Conservation (phyloP, 345 rosid species). For the Cardamine occulta region DNA sequence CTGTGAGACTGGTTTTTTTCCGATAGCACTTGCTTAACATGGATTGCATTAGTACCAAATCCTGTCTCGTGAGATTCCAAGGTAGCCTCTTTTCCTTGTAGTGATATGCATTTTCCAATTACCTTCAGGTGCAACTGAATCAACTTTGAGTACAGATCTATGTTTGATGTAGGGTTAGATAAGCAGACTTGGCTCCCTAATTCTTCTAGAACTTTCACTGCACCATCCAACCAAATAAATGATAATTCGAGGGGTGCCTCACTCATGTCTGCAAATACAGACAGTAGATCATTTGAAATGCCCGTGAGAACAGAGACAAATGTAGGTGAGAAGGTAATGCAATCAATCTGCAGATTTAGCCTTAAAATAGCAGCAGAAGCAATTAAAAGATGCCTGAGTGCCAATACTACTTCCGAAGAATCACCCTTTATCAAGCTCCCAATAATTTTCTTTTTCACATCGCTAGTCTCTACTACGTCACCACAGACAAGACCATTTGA, state of each 20-base stretch:
- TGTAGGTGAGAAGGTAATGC: slow-evolving; percentile 48
- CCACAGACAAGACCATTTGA: slow-evolving; percentile 44
- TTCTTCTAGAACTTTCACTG: slow-evolving; percentile 75
- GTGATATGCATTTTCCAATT: slow-evolving; percentile 78
- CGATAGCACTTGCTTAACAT: slow-evolving; percentile 41
- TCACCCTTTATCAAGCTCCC: slow-evolving; percentile 60
- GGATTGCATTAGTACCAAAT: slow-evolving; percentile 57
- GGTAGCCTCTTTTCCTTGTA: slow-evolving; percentile 79
- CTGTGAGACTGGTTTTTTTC: slow-evolving; percentile 48
- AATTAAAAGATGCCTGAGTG: slow-evolving; percentile 73
- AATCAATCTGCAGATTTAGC: slow-evolving; percentile 58
- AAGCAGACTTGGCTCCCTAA: slow-evolving; percentile 61
- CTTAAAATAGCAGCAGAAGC: slow-evolving; percentile 71
- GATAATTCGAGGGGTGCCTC: slow-evolving; percentile 56
- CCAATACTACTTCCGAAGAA: slow-evolving; percentile 58
- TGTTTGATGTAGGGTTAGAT: slow-evolving; percentile 49
- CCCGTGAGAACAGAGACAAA: slow-evolving; percentile 51
- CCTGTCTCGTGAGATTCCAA: slow-evolving; percentile 75
- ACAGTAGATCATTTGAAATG: slow-evolving; percentile 60
- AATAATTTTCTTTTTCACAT: slow-evolving; percentile 50
- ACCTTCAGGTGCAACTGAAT: slow-evolving; percentile 73
- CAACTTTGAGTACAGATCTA: slow-evolving; percentile 56
- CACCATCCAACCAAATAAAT: slow-evolving; percentile 84
- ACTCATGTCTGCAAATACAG: slow-evolving; percentile 54
- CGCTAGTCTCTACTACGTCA: slow-evolving; percentile 41